Evolutionary conservation across 192 early-diverging fungal genomes (phyloP), one percentile per base, ranked within the genome.

Genomic region (Backusella liffmaniae): DNA sequence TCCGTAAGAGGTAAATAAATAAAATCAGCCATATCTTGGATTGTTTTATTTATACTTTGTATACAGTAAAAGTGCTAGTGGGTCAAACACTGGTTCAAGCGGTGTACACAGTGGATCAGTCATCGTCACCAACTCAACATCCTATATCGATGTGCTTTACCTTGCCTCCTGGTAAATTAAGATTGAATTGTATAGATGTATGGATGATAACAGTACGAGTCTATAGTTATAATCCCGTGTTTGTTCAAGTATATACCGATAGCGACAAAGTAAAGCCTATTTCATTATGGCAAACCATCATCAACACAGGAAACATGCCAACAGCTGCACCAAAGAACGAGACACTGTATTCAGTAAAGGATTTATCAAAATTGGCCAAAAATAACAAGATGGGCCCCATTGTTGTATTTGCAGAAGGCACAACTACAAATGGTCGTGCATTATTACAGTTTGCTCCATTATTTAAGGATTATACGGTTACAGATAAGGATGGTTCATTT

Each of bases 361-460:
- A 90, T 9, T 80, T 88, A 41, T 59, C 78, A 12, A 77, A 78
- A 26, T 37, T 76, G 9, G 81, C 83, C 26, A 85, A 82, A 16
- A 59, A 80, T 23, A 84, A 84, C 2, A 70, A 75, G 21, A 67
- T 51, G 59, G 88, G 89, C 9, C 92, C 92, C 16, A 80, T 93
- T 37, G 85, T 90, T 44, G 71, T 93, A 18, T 92, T 93, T 73
- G 92, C 92, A 9, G 92, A 93, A 89, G 91, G 90, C 49, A 95
- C 95, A 0, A 96, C 95, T 10, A 90, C 91, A 29, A 97, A 97
- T 80, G 94, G 94, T n/a, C 84, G 92, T 5, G 95, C 95, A 6
- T 79, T 97, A 30, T 83, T 97, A 9, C 92, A 93, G 76, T 88
- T 96, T 36, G 74, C 88, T 26, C 91, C 93, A 4, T 80, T 95